Base-by-base conservation (phyloP, 163 green algal genomes). In the Trebouxiophyceae sp. region DNA sequence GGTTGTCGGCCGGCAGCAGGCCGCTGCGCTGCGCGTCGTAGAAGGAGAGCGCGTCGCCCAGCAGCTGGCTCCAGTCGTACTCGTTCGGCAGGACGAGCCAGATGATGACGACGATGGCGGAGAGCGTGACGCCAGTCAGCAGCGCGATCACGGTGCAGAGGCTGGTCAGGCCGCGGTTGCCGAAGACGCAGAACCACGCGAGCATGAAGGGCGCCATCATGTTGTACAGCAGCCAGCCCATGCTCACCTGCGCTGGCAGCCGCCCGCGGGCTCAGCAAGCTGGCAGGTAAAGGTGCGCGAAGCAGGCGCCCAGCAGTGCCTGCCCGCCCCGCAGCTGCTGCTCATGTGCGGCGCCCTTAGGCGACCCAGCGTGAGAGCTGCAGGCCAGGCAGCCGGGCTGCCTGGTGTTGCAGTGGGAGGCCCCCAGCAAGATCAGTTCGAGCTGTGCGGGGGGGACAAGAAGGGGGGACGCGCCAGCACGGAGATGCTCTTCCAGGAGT, bases 11-110 rank as follows among this genome's bases (percentile, higher is more conserved):
- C n/a, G 83, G 79, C 31, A 92, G 60, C 44, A 70, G 66, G 30
- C 88, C 87, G 27, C 72, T 84, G 23, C 77, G 71, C 70, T 95
- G 87, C 7, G 82, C 83, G 57, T 90, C 84, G 55, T 82, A 89
- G 74, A 95, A 93, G 45, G 77, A 68, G 45, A 79, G 81, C 4
- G 69, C 78, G 44, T 82, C 50, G 45, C 67, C 78, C 56, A 93
- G 73, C 23, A 82, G 69, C 67, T 83, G 23, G 19, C 39, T 50
- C 30, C 81, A 82, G 66, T 81, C 59, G 33, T 78, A 68, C 54
- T 63, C 33, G 2, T 57, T 45, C 26, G 34, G 39, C 31, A 47
- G 56, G 47, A 57, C 22, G 19, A 57, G 19, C 47, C 47, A 57
- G 47, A 57, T 57, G 47, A 57, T 57, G 47, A 57, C 22, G 47